Base-by-base conservation (phyloP, 2,329 filamentous ascomycete species). In the Purpureocillium takamizusanense region DNA sequence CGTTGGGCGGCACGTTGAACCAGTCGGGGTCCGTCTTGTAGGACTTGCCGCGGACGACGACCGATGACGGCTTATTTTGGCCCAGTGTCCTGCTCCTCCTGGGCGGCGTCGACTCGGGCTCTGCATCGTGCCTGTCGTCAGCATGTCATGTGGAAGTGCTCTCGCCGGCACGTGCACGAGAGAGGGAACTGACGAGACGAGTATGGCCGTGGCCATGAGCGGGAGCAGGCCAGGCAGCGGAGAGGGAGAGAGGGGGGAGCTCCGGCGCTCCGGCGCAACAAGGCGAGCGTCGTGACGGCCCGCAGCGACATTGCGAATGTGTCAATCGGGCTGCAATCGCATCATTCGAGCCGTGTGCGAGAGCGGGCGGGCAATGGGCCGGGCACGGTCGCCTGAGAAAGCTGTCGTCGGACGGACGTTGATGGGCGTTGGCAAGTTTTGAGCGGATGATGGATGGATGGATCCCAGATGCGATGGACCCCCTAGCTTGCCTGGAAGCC, bases 1-100 rank as follows among this genome's bases (percentile, higher is more conserved):
- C 89, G 39, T 81, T 83, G 18, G 74, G 52, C 4, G 90, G 81
- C 12, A 85, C 73, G 61, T 98, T 98, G 61, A 83, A 92, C 84
- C 87, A 95, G 37, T 72, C 61, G 39, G 73, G 62, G 56, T 97
- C 88, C 14, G 74, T 81, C 14, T 64, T 55, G 59, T 88, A 88
- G 9, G 61, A 63, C 44, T 69, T 71, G 46, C 75, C 81, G 49
- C 81, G 75, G 46, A 92, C 72, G 10, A 64, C 69, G 45, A 83
- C 61, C 16, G 55, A 52, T 25, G 55, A 50, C 14, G 56, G 51
- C 42, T 38, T 35, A 5, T 9, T n/a, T 13, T 28, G 18, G 21
- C n/a, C 14, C 10, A 2, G 30, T 11, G 31, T 28, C 32, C 33
- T 13, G 14, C n/a, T n/a, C n/a, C n/a, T n/a, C n/a, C n/a, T n/a